A percentile compares a stretch with the other conserved stretches of the same genome.
Evolutionary conservation across 306 rosid species (phyloP).

Genomic region (Trichosanthes cucumerina): DNA sequence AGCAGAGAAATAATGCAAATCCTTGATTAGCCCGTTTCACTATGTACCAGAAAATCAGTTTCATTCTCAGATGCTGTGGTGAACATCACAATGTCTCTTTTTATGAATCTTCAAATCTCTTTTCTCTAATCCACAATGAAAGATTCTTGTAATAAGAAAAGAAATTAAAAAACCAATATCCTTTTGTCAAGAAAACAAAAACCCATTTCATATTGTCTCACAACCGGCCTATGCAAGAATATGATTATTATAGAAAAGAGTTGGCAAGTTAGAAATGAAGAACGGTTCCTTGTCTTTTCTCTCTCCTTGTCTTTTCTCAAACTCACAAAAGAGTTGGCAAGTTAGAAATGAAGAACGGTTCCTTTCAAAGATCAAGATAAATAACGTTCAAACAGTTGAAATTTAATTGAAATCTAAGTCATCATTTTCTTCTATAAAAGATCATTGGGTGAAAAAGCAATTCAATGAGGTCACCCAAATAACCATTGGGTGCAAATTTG

Average conservation of each 20-base stretch:
- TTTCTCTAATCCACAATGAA: neutral
- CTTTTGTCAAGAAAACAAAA: neutral
- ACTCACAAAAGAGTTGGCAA: neutral
- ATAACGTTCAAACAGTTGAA: neutral
- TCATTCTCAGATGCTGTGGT: neutral
- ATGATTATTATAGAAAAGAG: neutral
- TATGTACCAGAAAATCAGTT: neutral
- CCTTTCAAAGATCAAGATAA: neutral
- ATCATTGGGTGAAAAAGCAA: neutral
- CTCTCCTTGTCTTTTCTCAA: neutral
- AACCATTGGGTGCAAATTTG: no score
- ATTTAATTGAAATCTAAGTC: neutral
- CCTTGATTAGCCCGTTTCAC: neutral
- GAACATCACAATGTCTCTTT: neutral
- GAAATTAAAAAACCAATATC: neutral
- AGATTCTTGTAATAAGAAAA: neutral
- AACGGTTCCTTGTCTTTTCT: neutral
- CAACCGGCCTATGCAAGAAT: neutral
- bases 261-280: no score
- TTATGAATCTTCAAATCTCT: neutral
- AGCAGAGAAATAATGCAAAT: neutral
- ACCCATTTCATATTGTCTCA: neutral
- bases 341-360: neutral
- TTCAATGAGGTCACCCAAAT: no score
- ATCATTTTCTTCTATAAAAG: neutral